Evolutionary conservation across 495 filamentous ascomycete species (phyloP), one percentile per base, ranked within the genome.

Genomic region (Penicillium silybi): DNA sequence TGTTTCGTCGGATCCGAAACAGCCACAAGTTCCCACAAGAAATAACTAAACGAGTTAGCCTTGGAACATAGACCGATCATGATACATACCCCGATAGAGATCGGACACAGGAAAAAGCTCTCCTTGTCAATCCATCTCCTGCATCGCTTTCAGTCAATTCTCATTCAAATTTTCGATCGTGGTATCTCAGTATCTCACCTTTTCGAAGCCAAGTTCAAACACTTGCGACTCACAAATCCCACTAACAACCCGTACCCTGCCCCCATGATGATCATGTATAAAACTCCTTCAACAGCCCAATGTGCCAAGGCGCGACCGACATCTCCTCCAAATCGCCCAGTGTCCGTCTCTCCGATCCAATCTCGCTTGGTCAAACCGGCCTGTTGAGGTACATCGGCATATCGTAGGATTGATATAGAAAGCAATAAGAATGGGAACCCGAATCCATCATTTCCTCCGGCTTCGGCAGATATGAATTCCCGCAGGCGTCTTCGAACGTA

Each of bases 381-480:
- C 32, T 19, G 20, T 1, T 17, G 59, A 6, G 69, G 68, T 0
- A 67, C 63, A 11, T 79, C 71, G 27, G 75, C 77, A 44, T 84
- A 77, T 0, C 79, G 76, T 10, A 83, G 67, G 15, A 84, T 66
- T 23, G 80, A 76, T 25, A 75, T 70, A 0, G 79, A 80, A 11
- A 83, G 75, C 63, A 83, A 66, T 0, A 85, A 63, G 44, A 85
- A 83, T 0, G 80, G 79, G 23, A 82, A 85, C 0, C 80, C 80
- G 44, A 85, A 81, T 0, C 80, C 81, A 48, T 85, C 81, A 57
- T 84, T 83, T 7, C 76, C 79, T 15, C 80, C 81, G 8, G 79
- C 80, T 57, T 84, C 80, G 9, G 80, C 74, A 0, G 80, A 82
- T 25, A 84, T 85, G 42, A 85, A 81, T 60, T 85, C 78, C n/a